phyloP scores from a whole-genome alignment of 352 stramenopile species.

The Pythium grandisporangium region DNA sequence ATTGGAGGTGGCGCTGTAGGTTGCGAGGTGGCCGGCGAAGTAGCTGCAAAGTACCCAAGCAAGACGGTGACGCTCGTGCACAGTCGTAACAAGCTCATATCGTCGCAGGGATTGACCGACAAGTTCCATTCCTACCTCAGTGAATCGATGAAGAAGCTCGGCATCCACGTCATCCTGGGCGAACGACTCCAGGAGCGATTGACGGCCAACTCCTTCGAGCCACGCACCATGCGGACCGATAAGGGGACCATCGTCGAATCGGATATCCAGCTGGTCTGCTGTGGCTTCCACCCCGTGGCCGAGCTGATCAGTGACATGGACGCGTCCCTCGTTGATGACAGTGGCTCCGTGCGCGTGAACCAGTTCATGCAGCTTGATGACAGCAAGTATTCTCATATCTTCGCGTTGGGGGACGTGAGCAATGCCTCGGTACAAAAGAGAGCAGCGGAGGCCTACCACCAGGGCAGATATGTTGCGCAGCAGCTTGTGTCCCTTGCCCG shows the following conservation, averaged over 20 bases:
- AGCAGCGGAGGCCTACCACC: constrained; percentile 1
- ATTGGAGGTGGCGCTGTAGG: constrained; percentile 38
- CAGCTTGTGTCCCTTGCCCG: constrained; percentile 23
- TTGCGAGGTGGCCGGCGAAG: constrained; percentile 45
- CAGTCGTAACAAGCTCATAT: constrained; percentile 16
- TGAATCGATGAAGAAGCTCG: constrained; percentile 18
- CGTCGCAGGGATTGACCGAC: constrained; percentile 21
- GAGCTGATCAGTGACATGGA: constrained; percentile 26
- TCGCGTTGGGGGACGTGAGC: constrained; percentile 43
- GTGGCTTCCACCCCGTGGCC: constrained; percentile 14
- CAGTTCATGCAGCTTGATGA: constrained; percentile 33
- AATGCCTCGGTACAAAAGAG: constrained; percentile 38
- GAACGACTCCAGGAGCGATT: constrained; percentile 34
- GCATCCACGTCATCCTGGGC: constrained; percentile 35
- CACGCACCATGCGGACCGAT: constrained; percentile 21
- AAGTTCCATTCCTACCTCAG: constrained; percentile 30
- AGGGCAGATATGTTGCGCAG: constrained; percentile 1
- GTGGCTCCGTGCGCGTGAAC: constrained; percentile 39
- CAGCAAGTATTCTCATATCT: constrained; percentile 33
- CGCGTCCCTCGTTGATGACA: constrained; percentile 22
- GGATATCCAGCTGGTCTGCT: constrained; percentile 45
- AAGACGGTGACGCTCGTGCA: constrained; percentile 51
- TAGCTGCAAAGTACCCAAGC: constrained; percentile 33
- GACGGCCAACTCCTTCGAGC: constrained; percentile 18
- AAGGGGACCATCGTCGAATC: constrained; percentile 34